Base-by-base conservation (phyloP, 2,329 filamentous ascomycete genomes). In the Plectosphaerella plurivora region DNA sequence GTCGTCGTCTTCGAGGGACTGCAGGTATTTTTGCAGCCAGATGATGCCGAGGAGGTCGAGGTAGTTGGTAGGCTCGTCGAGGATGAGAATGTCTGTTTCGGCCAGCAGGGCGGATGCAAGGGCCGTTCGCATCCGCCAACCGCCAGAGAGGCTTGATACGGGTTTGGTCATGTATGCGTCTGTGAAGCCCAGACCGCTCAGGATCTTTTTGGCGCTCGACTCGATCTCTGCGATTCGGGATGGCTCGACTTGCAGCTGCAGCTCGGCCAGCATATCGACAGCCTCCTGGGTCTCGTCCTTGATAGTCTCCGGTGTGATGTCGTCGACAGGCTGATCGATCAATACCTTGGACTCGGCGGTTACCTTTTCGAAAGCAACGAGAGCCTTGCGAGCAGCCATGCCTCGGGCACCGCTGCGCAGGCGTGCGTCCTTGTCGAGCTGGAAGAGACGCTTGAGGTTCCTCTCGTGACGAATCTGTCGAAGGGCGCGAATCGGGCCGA, bases 51-150 rank as follows among this genome's bases (percentile, higher is more conserved):
- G 77, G 1, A 95, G 74, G 62, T 95, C 90, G 1, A 95, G 78
- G 63, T 90, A 95, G 63, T 95, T 95, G 35, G 90, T 95, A 0
- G 91, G 91, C 64, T 95, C 90, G 65, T 95, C 90, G 2, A 95
- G 81, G 49, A 95, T 85, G 53, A 95, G 75, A 3, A 95, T 82
- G 58, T 95, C 89, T 0, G 85, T 82, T 8, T 86, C 81, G 56
- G 91, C 86, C 1, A 90, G 79, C 4, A 95, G 74, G 0, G 83
- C 82, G 3, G 75, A 74, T 3, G 86, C 86, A 1, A 90, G 74
- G 53, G 83, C 75, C 25, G 82, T 82, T 10, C 87, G 80, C 83
- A 89, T 90, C 55, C 77, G 80, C 87, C 87, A 90, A 2, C 87
- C 91, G 7, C 91, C 90, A 0, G 89, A 94, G 2, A 95, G 73